These are phyloP conservation scores for Penicillium canescens DNA, from an alignment of 495 filamentous ascomycete genomes.

Conservation along the genomic window DNA sequence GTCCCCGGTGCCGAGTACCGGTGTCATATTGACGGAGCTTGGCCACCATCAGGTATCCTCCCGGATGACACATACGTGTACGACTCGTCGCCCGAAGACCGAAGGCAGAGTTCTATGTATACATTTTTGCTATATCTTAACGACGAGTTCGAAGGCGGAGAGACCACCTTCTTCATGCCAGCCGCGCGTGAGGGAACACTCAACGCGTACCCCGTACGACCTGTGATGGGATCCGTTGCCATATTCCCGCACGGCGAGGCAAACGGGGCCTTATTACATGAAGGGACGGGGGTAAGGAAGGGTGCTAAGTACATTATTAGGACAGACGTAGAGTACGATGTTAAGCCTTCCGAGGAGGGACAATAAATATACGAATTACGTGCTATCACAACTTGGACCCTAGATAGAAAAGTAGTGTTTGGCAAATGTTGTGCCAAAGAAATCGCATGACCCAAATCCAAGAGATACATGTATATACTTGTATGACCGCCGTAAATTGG, in stretches of 20 bases:
- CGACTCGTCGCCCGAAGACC: conserved; percentile 36
- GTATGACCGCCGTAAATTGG: too few relatives aligned
- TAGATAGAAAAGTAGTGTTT: too few relatives aligned
- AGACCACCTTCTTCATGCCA: conserved; percentile 42
- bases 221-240: conserved; percentile 43
- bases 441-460: too few relatives aligned
- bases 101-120: conserved; percentile 41
- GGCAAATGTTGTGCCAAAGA: too few relatives aligned
- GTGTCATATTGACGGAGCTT: conserved; percentile 41
- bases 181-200: conserved; percentile 35
- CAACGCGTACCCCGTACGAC: conserved; percentile 39
- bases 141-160: conserved; percentile 43
- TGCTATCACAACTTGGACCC: neutral
- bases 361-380: neutral
- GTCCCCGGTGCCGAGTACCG: conserved; percentile 41
- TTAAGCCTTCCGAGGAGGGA: conserved; percentile 25
- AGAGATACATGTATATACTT: too few relatives aligned
- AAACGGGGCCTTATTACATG: conserved; percentile 40
- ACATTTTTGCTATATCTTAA: conserved; percentile 43
- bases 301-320: conserved; percentile 44
- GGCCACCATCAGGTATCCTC: conserved; percentile 39
- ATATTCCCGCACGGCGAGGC: conserved; percentile 41
- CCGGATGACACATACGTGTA: conserved; percentile 38
- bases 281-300: conserved; percentile 38
- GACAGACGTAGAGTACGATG: conserved; percentile 42